Base-by-base conservation (phyloP, 2,329 filamentous ascomycete genomes). In the Nemania sp. region DNA sequence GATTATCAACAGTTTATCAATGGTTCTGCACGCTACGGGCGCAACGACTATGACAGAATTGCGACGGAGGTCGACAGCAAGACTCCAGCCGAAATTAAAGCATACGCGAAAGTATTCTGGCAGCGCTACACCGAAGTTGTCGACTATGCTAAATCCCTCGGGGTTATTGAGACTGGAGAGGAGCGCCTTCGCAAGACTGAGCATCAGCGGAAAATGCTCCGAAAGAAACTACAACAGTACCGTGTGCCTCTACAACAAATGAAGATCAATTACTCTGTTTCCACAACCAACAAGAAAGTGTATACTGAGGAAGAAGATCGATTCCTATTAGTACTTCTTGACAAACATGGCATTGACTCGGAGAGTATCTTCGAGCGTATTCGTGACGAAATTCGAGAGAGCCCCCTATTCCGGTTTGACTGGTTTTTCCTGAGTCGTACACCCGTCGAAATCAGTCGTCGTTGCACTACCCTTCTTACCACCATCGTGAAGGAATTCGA, bases 1-100 rank as follows among this genome's bases (percentile, higher is more conserved):
- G 96, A 99, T 75, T 99, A 98, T 79, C 94, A 98, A 73, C 95
- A 98, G 69, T 99, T 99, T 74, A 84, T 99, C 77, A 97, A 98
- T 71, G 93, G 92, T 18, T 96, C 92, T 35, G 94, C 92, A 61
- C 95, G 94, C 74, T 96, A 93, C 72, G 95, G 95, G 2, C 91
- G 95, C 48, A 87, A 84, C 40, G 92, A 95, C 73, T 97, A 91
- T 71, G 89, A 90, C 29, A 86, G 86, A 42, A 99, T 99, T 69
- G 87, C 94, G 0, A 84, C 88, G 3, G 95, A 99, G 73, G 88
- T 98, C 46, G 95, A 97, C 73, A 93, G 88, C 80, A 99, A 99
- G 81, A 88, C 85, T 5, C 81, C 89, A 0, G 83, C 89, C 1
- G 93, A 99, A 74, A 89, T 99, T 71, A 92, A 91, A 75, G 87